phyloP scores from a whole-genome alignment of 1,284 basidiomycete species.

The Tylopilus sp. region DNA sequence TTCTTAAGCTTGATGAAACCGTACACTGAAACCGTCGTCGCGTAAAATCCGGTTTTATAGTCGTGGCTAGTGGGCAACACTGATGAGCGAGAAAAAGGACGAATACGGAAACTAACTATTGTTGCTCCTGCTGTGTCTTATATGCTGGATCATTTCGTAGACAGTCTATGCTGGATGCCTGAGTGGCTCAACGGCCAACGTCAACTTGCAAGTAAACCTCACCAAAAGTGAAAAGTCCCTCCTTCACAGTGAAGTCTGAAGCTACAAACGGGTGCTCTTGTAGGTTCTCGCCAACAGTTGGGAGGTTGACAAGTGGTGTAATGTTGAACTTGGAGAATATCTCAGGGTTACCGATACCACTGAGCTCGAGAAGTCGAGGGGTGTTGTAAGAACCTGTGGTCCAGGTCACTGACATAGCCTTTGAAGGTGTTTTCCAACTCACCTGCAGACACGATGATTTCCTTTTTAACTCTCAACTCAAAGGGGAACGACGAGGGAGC shows the following conservation, averaged over 20 bases:
- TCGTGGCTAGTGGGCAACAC: conserved; percentile 5
- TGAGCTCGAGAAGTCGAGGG: conserved; percentile 21
- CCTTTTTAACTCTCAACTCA: conserved; percentile 9
- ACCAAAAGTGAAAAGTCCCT: conserved; percentile 19
- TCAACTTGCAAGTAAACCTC: not conserved
- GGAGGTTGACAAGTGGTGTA: conserved; percentile 11
- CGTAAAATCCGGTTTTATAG: conserved; percentile 15
- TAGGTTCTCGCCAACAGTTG: conserved; percentile 20
- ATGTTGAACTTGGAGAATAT: conserved; percentile 20
- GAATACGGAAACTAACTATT: conserved; percentile 14
- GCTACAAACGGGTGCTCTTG: conserved; percentile 16
- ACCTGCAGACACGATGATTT: conserved; percentile 17
- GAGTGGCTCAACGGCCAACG: fast-evolving
- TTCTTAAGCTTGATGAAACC: conserved; percentile 21
- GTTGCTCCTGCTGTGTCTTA: conserved; percentile 8
- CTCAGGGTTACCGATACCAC: conserved; percentile 12
- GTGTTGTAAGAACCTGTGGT: conserved; percentile 17
- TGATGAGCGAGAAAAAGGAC: not conserved
- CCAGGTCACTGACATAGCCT: not conserved
- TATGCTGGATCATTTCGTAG: conserved; percentile 18
- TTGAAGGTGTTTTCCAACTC: not conserved
- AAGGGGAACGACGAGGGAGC: not conserved
- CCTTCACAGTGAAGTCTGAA: conserved; percentile 19
- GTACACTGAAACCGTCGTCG: conserved; percentile 17
- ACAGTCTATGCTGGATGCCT: conserved; percentile 1